Base-by-base conservation (phyloP, 2,329 filamentous ascomycete species). In the Ophiostoma sp. region DNA sequence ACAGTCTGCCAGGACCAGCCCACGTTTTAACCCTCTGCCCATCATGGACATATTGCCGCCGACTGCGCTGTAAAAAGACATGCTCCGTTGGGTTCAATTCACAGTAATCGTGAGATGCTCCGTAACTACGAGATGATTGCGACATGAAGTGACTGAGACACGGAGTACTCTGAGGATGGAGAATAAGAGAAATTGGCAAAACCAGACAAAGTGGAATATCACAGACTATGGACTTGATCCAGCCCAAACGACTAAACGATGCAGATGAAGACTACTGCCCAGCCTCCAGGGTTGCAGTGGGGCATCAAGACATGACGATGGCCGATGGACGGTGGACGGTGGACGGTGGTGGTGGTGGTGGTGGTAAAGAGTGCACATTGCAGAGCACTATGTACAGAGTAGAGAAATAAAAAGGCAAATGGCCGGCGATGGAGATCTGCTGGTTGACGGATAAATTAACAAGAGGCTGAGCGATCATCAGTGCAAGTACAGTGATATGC, bases 301-400 rank as follows among this genome's bases (percentile, higher is more conserved):
- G 62, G 62, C 62, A 65, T 65, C 62, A 65, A 65, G 35, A 65
- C 62, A 65, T n/a, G 35, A 65, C 35, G 62, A 39, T 10, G 60
- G 27, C 44, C 57, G 31, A 57, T 57, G 52, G 52, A 27, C n/a
- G 52, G 8, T 27, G 52, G 8, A 4, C 27, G n/a, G n/a, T 27
- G 23, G 20, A 23, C 17, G 52, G 13, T 20, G 17, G 41, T 15
- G 15, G 15, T 48, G 44, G 44, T n/a, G n/a, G n/a, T n/a, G n/a
- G n/a, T n/a, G n/a, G n/a, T n/a, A n/a, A n/a, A n/a, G n/a, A n/a
- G n/a, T n/a, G n/a, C n/a, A n/a, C n/a, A n/a, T n/a, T n/a, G 5
- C 17, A 20, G 20, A 31, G 27, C 27, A 31, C 27, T 31, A 31
- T 31, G 39, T 15, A 41, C 39, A 13, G 11, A 13, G 13, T 15